Evolutionary conservation across 805 yeast species (phyloP).

Genomic region (Wickerhamomyces pijperi): DNA sequence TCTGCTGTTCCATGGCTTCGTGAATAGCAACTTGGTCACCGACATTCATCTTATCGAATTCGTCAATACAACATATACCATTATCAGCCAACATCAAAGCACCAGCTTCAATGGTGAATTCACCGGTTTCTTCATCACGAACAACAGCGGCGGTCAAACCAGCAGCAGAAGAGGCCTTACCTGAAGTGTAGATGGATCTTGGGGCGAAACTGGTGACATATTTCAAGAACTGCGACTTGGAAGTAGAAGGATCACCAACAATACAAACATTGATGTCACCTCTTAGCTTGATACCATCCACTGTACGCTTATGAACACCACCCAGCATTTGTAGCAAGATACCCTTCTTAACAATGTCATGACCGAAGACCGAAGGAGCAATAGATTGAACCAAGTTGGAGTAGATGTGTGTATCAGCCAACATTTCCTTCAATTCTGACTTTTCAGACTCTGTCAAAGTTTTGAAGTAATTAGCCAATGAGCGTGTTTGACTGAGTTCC

Average conservation of each 20-base stretch:
- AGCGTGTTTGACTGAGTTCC: conserved; percentile 43
- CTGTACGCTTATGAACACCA: conserved; percentile 89
- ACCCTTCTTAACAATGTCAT: conserved; percentile 89
- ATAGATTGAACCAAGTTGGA: conserved; percentile 76
- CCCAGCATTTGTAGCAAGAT: conserved; percentile 79
- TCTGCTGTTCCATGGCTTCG: conserved; percentile 99
- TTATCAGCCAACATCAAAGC: conserved; percentile 97
- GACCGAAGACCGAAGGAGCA: conserved; percentile 96
- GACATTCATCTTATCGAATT: conserved; percentile 95
- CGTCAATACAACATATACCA: conserved; percentile 97
- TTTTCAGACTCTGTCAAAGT: conserved; percentile 75
- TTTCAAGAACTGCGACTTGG: conserved; percentile 91
- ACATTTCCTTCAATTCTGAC: conserved; percentile 79
- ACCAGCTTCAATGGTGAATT: conserved; percentile 96
- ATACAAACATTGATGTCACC: conserved; percentile 95
- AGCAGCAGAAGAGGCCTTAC: conserved; percentile 97
- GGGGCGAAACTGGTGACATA: conserved; percentile 89
- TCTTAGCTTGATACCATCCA: conserved; percentile 89
- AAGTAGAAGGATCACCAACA: conserved; percentile 97
- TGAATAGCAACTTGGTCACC: conserved; percentile 96
- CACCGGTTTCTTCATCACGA: conserved; percentile 94
- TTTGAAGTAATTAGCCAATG: conserved; percentile 60
- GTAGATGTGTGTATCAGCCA: conserved; percentile 76
- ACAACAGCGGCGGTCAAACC: conserved; percentile 98
- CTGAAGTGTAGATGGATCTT: conserved; percentile 92